phyloP scores from a whole-genome alignment of 306 rosid species.

The Dalbergia oliveri region DNA sequence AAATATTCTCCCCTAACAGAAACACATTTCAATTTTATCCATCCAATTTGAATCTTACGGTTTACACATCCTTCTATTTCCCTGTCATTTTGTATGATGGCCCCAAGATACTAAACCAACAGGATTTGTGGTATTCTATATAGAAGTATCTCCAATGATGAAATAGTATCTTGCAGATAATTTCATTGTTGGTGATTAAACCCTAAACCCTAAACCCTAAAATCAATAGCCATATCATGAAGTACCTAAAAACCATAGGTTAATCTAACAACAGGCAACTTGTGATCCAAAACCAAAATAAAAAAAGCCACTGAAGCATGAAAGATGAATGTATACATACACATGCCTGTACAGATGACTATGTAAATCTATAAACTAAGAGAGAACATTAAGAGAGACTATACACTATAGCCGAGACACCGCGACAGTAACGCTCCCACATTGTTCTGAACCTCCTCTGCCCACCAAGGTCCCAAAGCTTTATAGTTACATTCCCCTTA shows the following conservation, averaged over 20 bases:
- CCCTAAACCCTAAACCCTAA: neutral
- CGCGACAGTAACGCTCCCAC: slow-evolving; percentile 99
- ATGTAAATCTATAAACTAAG: neutral
- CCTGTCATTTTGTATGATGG: neutral
- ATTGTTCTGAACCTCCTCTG: slow-evolving; percentile 91
- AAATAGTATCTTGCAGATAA: slow-evolving; percentile 4
- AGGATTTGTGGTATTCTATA: neutral
- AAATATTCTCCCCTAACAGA: no score
- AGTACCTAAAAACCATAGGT: slow-evolving; percentile 9
- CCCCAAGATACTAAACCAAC: neutral
- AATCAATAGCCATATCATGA: neutral
- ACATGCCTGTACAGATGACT: neutral
- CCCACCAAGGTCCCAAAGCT: slow-evolving; percentile 99
- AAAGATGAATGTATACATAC: neutral
- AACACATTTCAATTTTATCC: neutral
- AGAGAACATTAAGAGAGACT: slow-evolving; percentile 45
- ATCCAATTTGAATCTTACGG: neutral
- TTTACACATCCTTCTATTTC: neutral
- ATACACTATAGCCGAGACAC: slow-evolving; percentile 94
- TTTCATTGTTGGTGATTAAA: neutral
- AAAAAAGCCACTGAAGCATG: neutral
- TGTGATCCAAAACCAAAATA: slow-evolving; percentile 14
- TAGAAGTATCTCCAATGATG: neutral
- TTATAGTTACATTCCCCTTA: slow-evolving; percentile 91
- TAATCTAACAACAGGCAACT: slow-evolving; percentile 13